A percentile compares a stretch with the other conserved stretches of the same genome.
Conservation (phyloP, 2,329 filamentous ascomycete species). For the Ascochyta rabiei region DNA sequence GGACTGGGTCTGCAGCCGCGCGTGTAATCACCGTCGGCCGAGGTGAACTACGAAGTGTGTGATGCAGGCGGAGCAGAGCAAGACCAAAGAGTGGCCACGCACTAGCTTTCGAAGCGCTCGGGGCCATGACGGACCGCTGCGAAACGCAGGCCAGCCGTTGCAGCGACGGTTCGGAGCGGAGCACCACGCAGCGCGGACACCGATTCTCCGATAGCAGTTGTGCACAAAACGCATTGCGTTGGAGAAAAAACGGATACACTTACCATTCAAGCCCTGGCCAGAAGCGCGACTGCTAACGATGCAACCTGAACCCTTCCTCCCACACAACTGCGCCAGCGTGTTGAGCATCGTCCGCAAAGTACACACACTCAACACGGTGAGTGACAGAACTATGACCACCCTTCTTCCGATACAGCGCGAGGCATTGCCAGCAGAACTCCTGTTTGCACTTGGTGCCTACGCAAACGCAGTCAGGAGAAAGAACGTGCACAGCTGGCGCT, state of each 20-base stretch:
- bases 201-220: neutral
- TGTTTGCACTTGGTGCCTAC: slow-evolving; percentile 44
- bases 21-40: neutral
- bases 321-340: neutral
- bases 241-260: neutral
- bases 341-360: neutral
- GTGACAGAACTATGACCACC: neutral
- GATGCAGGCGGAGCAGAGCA: neutral
- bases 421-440: slow-evolving; percentile 51
- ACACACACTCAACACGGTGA: neutral
- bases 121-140: neutral
- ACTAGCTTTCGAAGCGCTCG: neutral
- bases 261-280: neutral
- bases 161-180: neutral
- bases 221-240: neutral
- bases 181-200: neutral
- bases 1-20: neutral
- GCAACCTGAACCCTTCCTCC: neutral
- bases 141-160: neutral
- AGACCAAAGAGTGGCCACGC: neutral
- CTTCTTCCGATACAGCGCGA: slow-evolving; percentile 30
- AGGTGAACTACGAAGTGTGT: neutral
- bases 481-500: neutral
- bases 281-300: neutral
- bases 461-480: neutral